Base-by-base conservation (phyloP, 164 flowering plant genomes). In the Nymphaea colorata region DNA sequence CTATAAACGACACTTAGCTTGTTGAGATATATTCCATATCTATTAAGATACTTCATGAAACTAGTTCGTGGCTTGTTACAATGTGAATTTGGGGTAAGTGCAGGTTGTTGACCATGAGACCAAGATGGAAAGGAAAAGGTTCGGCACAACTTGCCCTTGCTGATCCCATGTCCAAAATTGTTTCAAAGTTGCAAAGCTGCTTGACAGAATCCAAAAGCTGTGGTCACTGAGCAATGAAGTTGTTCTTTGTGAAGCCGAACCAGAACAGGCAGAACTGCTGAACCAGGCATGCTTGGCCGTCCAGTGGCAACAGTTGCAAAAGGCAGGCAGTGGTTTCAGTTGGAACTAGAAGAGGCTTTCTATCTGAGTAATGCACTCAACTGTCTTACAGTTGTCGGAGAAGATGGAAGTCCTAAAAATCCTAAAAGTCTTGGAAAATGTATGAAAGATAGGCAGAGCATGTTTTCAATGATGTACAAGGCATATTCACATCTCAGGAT, bases 301-400 rank as follows among this genome's bases (percentile, higher is more conserved):
- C 84, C 79, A 3, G 68, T 82, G 42, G 59, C 73, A 3, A 77
- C 87, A 17, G 72, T 79, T 6, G 82, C 80, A 41, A 81, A 84
- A 72, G 86, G 81, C 44, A 83, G 81, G 72, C 84, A 82, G 42
- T 84, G 86, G 87, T 81, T 83, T 76, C 85, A 85, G 70, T 64
- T 90, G 74, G 72, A 75, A 60, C 15, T 84, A 45, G 96, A 86
- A 69, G 93, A 87, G 79, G 87, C 90, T 4, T 83, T 82, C 68
- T 85, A 80, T 77, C 53, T 90, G 43, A 75, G 73, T 68, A 69
- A 70, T 76, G 61, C 73, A 12, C 66, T 90, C 8, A 81, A 78
- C 68, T 88, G 91, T 72, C 77, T 87, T 44, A 62, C 68, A 15
- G 73, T 85, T 66, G 66, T 61, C 12, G 79, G 76, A 10, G 78